phyloP scores from a whole-genome alignment of 2,329 filamentous ascomycete genomes.

The Monilinia aucupariae region DNA sequence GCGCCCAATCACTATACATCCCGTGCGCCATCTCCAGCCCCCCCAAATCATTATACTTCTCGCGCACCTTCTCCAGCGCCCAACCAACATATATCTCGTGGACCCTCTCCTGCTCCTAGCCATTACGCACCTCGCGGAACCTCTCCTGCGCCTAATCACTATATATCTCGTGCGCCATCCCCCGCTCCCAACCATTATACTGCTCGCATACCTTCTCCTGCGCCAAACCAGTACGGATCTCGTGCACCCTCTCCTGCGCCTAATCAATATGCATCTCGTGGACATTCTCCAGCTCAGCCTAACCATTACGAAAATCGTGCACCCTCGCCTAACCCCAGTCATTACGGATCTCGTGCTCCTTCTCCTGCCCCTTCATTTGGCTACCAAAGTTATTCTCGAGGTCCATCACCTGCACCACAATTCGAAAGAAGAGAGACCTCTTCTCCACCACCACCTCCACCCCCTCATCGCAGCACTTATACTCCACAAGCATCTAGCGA shows the following conservation, averaged over 20 bases:
- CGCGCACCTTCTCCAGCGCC: no score
- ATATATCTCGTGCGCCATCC: no score
- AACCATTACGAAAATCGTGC: constrained; percentile 33
- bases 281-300: constrained; percentile 18
- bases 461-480: constrained; percentile 69
- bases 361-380: constrained; percentile 31
- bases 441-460: constrained; percentile 71
- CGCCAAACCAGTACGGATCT: background rate
- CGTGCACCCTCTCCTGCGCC: background rate
- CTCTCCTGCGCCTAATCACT: background rate
- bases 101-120: constrained; percentile 23
- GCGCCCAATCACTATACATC: constrained; percentile 36
- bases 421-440: constrained; percentile 34
- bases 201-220: constrained; percentile 29
- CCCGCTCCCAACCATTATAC: constrained; percentile 34
- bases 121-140: background rate
- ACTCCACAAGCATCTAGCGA: constrained; percentile 30
- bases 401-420: constrained; percentile 37
- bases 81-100: background rate
- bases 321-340: constrained; percentile 31
- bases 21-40: constrained; percentile 30
- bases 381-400: constrained; percentile 36
- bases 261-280: background rate
- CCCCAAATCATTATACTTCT: constrained; percentile 33
- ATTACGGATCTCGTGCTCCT: constrained; percentile 37